These are phyloP conservation scores for Ramalina intermedia DNA, from an alignment of 495 filamentous ascomycete genomes.

Conservation along the genomic window DNA sequence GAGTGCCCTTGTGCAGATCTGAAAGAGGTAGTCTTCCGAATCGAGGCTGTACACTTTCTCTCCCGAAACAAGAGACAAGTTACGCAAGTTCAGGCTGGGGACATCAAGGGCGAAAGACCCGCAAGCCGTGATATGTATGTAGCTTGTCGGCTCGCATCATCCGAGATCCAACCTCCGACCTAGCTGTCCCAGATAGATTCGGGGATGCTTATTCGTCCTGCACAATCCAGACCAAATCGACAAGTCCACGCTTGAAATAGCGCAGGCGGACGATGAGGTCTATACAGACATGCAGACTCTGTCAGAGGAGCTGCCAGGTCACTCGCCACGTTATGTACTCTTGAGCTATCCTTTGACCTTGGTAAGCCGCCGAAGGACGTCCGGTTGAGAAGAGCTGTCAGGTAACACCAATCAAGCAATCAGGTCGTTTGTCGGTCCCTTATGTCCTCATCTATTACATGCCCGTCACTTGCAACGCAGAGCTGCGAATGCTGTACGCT, in stretches of 20 bases:
- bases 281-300: slow-evolving; percentile 69
- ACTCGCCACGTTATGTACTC: slow-evolving; percentile 76
- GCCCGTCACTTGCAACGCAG: slow-evolving; percentile 72
- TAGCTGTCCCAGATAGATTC: neutral
- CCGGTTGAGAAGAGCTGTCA: neutral
- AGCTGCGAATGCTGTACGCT: slow-evolving; percentile 84
- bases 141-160: slow-evolving; percentile 4
- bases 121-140: slow-evolving; percentile 88
- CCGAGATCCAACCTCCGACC: neutral
- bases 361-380: slow-evolving; percentile 30
- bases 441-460: slow-evolving; percentile 92
- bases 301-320: slow-evolving; percentile 81
- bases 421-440: slow-evolving; percentile 53
- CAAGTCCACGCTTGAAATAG: slow-evolving; percentile 74
- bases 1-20: neutral
- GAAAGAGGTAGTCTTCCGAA: slow-evolving; percentile 41
- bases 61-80: slow-evolving; percentile 65
- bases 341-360: slow-evolving; percentile 80
- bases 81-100: slow-evolving; percentile 82
- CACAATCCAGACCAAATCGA: slow-evolving; percentile 61
- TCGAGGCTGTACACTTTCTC: slow-evolving; percentile 88
- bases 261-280: slow-evolving; percentile 54
- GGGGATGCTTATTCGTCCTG: neutral
- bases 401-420: slow-evolving; percentile 26
- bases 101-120: slow-evolving; percentile 79